Evolutionary conservation across 2,329 filamentous ascomycete genomes (phyloP), one percentile per base, ranked within the genome.

Genomic region (Calonectria ilicicola): DNA sequence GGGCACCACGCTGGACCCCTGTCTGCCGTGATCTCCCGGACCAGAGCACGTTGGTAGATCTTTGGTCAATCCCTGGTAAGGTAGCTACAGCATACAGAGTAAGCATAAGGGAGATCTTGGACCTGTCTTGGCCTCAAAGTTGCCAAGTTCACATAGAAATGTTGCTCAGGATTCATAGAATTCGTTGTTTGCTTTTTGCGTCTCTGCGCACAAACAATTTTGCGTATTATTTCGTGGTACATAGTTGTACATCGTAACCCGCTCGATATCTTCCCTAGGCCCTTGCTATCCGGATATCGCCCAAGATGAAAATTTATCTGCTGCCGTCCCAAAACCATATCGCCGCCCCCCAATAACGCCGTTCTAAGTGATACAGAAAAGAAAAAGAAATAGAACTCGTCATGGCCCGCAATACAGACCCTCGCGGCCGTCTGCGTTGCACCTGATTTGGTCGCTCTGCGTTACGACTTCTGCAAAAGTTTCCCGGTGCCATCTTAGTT

Each of bases 21-120:
- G 58, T 63, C 58, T 63, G 58, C 58, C 58, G 58, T 46, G 58
- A 63, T 46, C 38, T 63, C 53, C 32, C n/a, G 32, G 23, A 19
- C 10, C 35, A 60, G 14, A 58, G 23, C 10, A n/a, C n/a, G 35
- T 35, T 15, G 35, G 53, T 40, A 60, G 53, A 60, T 60, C 53
- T 58, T 12, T 21, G n/a, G 14, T 21, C 38, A 17, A 60, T 60
- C 53, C 32, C 35, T 5, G 32, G 53, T 15, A n/a, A 10, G 19
- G 19, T 26, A 17, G 53, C 53, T 29, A 35, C 32, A 10, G 32
- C 7, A 2, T 35, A 35, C 3, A 10, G 10, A 35, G 32, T 35
- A 60, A 60, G 53, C 35, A 40, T 27, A 40, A 10, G n/a, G 32
- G n/a, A 17, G 14, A 40, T 40, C 32, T 8, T 23, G 14, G 17